Percentiles rank a stretch among this genome's conserved stretches.
Conservation (phyloP, 768 basidiomycete species). For the Auricularia cornea region DNA sequence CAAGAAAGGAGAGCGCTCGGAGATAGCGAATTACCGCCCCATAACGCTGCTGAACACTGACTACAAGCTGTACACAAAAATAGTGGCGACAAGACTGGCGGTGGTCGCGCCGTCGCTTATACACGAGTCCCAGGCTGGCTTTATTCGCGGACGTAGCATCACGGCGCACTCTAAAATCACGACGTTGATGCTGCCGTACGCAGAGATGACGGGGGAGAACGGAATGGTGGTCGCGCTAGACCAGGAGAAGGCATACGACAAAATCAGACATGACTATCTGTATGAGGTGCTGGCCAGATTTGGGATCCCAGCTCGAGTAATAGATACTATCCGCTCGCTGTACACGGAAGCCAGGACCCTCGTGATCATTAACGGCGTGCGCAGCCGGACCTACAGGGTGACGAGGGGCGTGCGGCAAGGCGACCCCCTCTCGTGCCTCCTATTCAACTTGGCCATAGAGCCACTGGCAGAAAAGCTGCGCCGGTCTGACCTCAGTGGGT, state of each 20-base stretch:
- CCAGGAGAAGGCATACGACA: conserved; percentile 16
- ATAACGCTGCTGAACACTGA: conserved; percentile 20
- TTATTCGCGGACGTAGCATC: conserved; percentile 25
- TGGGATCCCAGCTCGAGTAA: conserved; percentile 9
- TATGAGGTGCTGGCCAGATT: conserved; percentile 4
- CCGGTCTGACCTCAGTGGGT: conserved; percentile 16
- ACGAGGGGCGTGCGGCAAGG: conserved; percentile 30
- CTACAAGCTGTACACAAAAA: conserved; percentile 26
- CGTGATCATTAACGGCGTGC: conserved; percentile 26
- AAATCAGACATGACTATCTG: conserved; percentile 13
- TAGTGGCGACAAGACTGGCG: conserved; percentile 13
- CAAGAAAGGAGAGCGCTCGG: conserved; percentile 24
- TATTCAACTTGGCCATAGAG: conserved; percentile 35
- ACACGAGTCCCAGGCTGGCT: conserved; percentile 32
- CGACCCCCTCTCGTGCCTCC: conserved; percentile 31
- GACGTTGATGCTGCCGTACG: conserved; percentile 8
- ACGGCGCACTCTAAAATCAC: conserved; percentile 24
- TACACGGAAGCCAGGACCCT: conserved; percentile 22
- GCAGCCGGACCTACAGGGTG: conserved; percentile 18
- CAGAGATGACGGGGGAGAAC: conserved; percentile 8
- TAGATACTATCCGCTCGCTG: conserved; percentile 19
- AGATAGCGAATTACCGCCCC: conserved; percentile 15
- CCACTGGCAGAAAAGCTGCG: conserved; percentile 25
- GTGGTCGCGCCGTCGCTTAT: conserved; percentile 12
- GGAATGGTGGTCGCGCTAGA: conserved; percentile 10